Evolutionary conservation across 768 basidiomycete species (phyloP), one percentile per base, ranked within the genome.

Genomic region (Mycena sanguinolenta): DNA sequence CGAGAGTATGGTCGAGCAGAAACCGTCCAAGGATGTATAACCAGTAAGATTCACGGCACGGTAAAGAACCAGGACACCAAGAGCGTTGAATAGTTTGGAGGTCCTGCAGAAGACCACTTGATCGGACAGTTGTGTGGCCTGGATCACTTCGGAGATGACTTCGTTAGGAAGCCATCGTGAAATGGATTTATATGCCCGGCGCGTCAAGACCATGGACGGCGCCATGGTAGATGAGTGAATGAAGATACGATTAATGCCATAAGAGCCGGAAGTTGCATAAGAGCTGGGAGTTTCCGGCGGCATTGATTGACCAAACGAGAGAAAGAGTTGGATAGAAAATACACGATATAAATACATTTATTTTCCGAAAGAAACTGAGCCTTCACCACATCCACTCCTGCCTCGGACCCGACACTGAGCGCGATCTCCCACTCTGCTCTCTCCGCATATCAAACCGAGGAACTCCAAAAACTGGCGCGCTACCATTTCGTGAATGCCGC

Each of bases 281-380:
- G n/a, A n/a, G n/a, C n/a, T n/a, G n/a, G n/a, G n/a, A n/a, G n/a
- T n/a, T n/a, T n/a, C n/a, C n/a, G n/a, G n/a, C n/a, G n/a, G n/a
- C n/a, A n/a, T n/a, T n/a, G n/a, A n/a, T n/a, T n/a, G n/a, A n/a
- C n/a, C n/a, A n/a, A n/a, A n/a, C n/a, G n/a, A 46, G 16, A 57
- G 16, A n/a, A 8, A 23, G 55, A 38, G 12, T 38, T 38, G 55
- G 16, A 60, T 46, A 28, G 30, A 38, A 59, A n/a, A 38, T 64
- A 67, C 61, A 67, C 42, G 32, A 67, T 73, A 73, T 65, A 67
- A 65, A 67, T 73, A 73, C 72, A 73, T 65, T 65, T 58, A 54
- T 49, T 32, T 49, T 58, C 16, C 21, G n/a, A 34, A 6, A 32
- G 19, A 13, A 12, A 49, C n/a, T 23, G 54, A 16, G 39, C 27